Evolutionary conservation across 1,284 basidiomycete species (phyloP), one percentile per base, ranked within the genome.

Genomic region (Ceratobasidium sp.): DNA sequence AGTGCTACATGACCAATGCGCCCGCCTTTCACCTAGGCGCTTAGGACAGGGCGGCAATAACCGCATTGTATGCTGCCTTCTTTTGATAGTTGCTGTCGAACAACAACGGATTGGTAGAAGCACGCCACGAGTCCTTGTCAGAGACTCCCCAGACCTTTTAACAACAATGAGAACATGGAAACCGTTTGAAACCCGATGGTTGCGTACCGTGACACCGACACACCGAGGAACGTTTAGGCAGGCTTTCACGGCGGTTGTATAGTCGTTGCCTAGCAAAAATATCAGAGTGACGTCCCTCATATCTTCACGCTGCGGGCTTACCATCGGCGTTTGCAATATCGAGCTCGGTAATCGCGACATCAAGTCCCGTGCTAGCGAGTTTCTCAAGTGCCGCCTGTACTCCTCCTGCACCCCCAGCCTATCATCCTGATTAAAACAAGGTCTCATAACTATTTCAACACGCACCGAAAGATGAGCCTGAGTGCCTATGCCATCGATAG

Each of bases 351-450:
- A 69, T 56, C 2, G 60, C 56, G n/a, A 58, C 56, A 15, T 58
- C 56, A 31, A 31, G 32, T 5, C 22, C 40, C 1, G 32, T 27
- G 27, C 34, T 54, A 35, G 49, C 62, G 34, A 53, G 47, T n/a
- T 31, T 27, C n/a, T 27, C 17, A 17, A 54, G 52, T 12, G 52
- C 70, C 52, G 87, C 80, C n/a, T 85, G 85, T 22, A 87, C 29
- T 12, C 40, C 81, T 72, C 87, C 85, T 49, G 87, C 77, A 15
- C 85, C 86, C 29, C 85, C 80, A 22, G 81, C 81, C 25, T 80
- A 78, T n/a, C n/a, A n/a, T n/a, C n/a, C n/a, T n/a, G n/a, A n/a
- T n/a, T n/a, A n/a, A n/a, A n/a, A n/a, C n/a, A n/a, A n/a, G n/a
- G n/a, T n/a, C n/a, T n/a, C n/a, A n/a, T n/a, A n/a, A n/a, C n/a